Conservation (phyloP, 345 rosid species). For the Brassica rapa region DNA sequence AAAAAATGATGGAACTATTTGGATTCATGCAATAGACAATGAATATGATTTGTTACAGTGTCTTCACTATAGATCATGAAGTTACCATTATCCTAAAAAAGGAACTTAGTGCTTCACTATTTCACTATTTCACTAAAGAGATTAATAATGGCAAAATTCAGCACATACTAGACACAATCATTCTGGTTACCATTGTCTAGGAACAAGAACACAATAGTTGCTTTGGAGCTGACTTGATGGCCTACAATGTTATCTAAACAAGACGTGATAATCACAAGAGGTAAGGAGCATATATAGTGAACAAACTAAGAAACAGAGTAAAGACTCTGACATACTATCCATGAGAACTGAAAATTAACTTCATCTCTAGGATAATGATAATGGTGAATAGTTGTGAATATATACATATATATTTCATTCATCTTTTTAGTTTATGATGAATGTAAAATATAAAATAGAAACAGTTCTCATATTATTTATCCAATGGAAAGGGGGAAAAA, state of each 20-base stretch:
- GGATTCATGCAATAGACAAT: conserved; percentile 2
- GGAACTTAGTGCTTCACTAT: neutral
- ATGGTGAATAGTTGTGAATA: neutral
- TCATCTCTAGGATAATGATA: neutral
- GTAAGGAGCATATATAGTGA: neutral
- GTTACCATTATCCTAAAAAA: neutral
- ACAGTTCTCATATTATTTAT: neutral
- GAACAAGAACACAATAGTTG: neutral
- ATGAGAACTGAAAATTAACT: neutral
- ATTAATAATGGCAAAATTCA: neutral
- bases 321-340: neutral
- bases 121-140: neutral
- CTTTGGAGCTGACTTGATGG: neutral
- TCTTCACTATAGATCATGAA: neutral
- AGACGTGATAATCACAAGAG: neutral
- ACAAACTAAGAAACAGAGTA: neutral
- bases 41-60: conserved; percentile 1
- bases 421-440: neutral
- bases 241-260: neutral
- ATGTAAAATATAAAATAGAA: neutral
- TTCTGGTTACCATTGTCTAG: neutral
- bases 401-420: conserved; percentile 3
- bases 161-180: neutral
- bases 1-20: neutral
- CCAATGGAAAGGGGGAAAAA: neutral